phyloP scores from a whole-genome alignment of 2,329 filamentous ascomycete genomes.

The Talaromyces sp. region DNA sequence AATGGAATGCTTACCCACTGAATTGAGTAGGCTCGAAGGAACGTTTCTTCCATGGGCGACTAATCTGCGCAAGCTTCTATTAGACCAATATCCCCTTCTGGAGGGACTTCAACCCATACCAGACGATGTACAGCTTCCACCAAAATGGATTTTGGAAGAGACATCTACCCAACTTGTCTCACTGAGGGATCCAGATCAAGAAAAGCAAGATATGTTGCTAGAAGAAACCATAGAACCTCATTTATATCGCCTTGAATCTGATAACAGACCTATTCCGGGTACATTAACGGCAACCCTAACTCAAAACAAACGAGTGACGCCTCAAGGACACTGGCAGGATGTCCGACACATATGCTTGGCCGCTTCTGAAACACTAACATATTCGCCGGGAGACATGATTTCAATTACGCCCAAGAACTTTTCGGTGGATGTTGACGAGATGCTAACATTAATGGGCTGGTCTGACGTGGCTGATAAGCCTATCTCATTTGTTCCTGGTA shows the following conservation, averaged over 20 bases:
- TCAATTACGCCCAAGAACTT: constrained; percentile 86
- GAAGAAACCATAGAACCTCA: constrained; percentile 3
- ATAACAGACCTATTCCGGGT: constrained; percentile 54
- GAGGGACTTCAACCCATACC: constrained; percentile 64
- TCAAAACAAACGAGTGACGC: constrained; percentile 69
- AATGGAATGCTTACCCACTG: neutral
- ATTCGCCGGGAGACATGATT: constrained; percentile 71
- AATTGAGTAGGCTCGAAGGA: constrained; percentile 63
- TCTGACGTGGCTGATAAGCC: constrained; percentile 62
- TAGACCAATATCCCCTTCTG: constrained; percentile 65
- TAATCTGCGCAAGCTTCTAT: constrained; percentile 60
- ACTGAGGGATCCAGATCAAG: neutral
- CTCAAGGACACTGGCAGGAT: constrained; percentile 81
- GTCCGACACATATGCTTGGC: constrained; percentile 71
- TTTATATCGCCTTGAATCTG: constrained; percentile 30
- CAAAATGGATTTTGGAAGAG: constrained; percentile 59
- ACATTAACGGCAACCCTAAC: constrained; percentile 55
- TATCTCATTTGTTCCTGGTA: constrained; percentile 49
- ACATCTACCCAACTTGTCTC: constrained; percentile 6
- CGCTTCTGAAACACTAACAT: constrained; percentile 41
- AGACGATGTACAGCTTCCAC: constrained; percentile 66
- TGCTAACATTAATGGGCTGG: constrained; percentile 80
- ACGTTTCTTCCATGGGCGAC: constrained; percentile 73
- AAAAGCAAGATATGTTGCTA: neutral
- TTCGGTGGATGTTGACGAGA: constrained; percentile 66